phyloP scores from a whole-genome alignment of 140 eudicot species.

The Stevia rebaudiana region DNA sequence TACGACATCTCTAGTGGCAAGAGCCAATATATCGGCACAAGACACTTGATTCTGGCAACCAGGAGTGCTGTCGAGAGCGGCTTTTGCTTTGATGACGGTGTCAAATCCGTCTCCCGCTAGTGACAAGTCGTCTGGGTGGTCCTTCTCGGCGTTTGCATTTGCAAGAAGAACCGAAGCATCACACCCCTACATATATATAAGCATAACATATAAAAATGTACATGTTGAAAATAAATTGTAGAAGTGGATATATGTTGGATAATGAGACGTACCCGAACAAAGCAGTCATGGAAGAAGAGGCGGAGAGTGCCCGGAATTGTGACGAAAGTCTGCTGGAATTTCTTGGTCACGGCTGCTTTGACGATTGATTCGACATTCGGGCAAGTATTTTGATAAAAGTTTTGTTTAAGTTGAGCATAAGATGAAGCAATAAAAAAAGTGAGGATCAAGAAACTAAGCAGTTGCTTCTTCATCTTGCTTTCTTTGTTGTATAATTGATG shows the following conservation, averaged over 20 bases:
- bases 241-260: neutral
- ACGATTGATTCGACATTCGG: slow-evolving; percentile 59
- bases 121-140: slow-evolving; percentile 55
- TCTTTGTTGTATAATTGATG: slow-evolving; percentile 13
- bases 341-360: slow-evolving; percentile 36
- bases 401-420: slow-evolving; percentile 46
- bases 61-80: slow-evolving; percentile 47
- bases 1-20: slow-evolving; percentile 65
- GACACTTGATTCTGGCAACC: slow-evolving; percentile 60
- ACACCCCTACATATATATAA: slow-evolving; percentile 42
- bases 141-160: slow-evolving; percentile 52
- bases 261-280: slow-evolving; percentile 41
- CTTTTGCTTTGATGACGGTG: slow-evolving; percentile 66
- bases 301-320: slow-evolving; percentile 65
- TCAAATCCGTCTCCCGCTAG: slow-evolving; percentile 75
- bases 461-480: slow-evolving; percentile 37
- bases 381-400: slow-evolving; percentile 47
- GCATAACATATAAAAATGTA: neutral
- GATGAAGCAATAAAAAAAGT: slow-evolving; percentile 31
- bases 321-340: slow-evolving; percentile 52
- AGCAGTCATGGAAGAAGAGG: slow-evolving; percentile 71
- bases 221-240: neutral
- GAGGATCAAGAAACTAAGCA: slow-evolving; percentile 24
- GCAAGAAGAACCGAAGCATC: slow-evolving; percentile 63
- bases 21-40: slow-evolving; percentile 71